phyloP scores from a whole-genome alignment of 2,329 filamentous ascomycete species.

The Atkinsonella hypoxylon region DNA sequence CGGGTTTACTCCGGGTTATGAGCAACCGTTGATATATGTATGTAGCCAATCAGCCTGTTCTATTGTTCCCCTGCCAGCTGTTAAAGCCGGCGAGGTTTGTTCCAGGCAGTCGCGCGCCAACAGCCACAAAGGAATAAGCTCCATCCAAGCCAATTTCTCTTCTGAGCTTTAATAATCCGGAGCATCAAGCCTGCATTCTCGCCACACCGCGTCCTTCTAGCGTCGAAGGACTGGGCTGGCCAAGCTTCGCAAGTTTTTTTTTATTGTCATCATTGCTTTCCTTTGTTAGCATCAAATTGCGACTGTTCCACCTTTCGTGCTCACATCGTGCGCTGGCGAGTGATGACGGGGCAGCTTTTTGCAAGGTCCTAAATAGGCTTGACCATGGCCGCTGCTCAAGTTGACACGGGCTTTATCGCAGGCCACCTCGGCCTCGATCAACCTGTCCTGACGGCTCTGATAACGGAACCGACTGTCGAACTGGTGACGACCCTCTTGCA shows the following conservation, averaged over 20 bases:
- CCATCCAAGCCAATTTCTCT: background rate
- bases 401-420: slow-evolving; percentile 64
- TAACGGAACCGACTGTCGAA: slow-evolving; percentile 62
- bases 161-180: background rate
- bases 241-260: background rate
- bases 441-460: slow-evolving; percentile 45
- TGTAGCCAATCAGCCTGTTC: background rate
- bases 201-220: background rate
- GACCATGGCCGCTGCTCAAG: slow-evolving; percentile 29
- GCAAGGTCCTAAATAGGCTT: slow-evolving; percentile 6
- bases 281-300: background rate
- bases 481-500: slow-evolving; percentile 65
- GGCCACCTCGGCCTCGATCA: slow-evolving; percentile 59
- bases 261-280: background rate
- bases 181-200: background rate
- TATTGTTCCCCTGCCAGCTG: slow-evolving; percentile 1
- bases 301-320: background rate
- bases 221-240: background rate
- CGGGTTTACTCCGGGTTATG: background rate
- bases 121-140: background rate
- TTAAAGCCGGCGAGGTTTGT: background rate
- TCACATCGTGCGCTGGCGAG: slow-evolving; percentile 1
- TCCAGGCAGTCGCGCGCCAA: background rate
- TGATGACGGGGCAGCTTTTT: slow-evolving; percentile 8
- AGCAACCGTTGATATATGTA: background rate